Evolutionary conservation across 2,329 filamentous ascomycete species (phyloP).

Genomic region (Hymenoscyphus albidus): DNA sequence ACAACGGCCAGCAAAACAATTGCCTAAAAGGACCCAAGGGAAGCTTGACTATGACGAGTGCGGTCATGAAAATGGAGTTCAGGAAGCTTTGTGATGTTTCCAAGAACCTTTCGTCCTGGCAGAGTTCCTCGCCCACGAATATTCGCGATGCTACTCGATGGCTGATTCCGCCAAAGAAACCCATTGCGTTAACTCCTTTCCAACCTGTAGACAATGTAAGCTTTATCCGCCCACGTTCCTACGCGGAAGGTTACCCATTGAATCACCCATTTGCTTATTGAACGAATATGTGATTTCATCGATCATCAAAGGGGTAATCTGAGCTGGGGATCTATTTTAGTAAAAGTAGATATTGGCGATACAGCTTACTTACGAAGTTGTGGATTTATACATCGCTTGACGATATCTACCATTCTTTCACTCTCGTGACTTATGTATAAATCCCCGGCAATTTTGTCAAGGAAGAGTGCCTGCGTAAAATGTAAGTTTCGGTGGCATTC

Average conservation of each 20-base stretch:
- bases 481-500: neutral
- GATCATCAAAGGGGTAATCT: neutral
- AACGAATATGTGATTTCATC: neutral
- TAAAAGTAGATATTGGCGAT: neutral
- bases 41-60: neutral
- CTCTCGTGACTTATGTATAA: neutral
- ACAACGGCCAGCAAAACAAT: neutral
- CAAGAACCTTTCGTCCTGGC: slow-evolving; percentile 2
- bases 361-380: neutral
- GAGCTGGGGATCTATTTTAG: neutral
- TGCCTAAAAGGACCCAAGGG: neutral
- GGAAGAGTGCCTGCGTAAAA: neutral
- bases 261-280: neutral
- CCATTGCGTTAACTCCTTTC: neutral
- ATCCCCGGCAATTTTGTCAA: neutral
- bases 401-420: neutral
- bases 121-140: neutral
- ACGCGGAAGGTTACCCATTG: neutral
- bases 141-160: neutral
- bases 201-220: slow-evolving; percentile 2
- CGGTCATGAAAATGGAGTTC: slow-evolving; percentile 4
- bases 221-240: neutral
- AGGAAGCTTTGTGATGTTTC: neutral
- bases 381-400: neutral
- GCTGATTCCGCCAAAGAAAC: neutral